These are phyloP conservation scores for Candida manassasensis DNA, from an alignment of 805 yeast genomes.

Conservation along the genomic window DNA sequence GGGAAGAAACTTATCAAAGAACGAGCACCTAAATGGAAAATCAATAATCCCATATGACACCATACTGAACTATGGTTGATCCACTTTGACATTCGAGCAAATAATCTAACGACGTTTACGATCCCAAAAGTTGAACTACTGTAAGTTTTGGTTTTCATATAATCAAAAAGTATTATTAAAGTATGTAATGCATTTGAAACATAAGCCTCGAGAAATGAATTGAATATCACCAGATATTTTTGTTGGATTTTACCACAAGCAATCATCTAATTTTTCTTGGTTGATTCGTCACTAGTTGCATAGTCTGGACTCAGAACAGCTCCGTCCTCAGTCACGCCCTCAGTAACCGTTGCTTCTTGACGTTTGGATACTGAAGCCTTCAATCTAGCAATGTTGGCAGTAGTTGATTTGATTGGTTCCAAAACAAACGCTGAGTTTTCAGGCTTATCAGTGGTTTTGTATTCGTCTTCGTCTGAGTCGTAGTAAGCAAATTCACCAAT, in stretches of 20 bases:
- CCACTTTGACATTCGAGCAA: too few relatives aligned
- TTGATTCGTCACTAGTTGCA: slow-evolving; percentile 5
- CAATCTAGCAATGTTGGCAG: slow-evolving; percentile 33
- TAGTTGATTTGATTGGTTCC: slow-evolving; percentile 70
- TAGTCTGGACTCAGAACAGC: slow-evolving; percentile 1
- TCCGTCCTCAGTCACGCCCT: slow-evolving; percentile 4
- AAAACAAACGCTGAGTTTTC: slow-evolving; percentile 52
- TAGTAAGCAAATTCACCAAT: slow-evolving; percentile 83
- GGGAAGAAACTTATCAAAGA: slow-evolving; percentile 4
- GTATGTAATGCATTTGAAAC: not conserved
- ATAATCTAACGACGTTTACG: too few relatives aligned
- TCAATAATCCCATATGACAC: not conserved
- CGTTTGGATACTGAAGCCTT: slow-evolving; percentile 9
- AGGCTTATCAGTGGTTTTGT: slow-evolving; percentile 15
- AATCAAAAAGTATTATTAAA: too few relatives aligned
- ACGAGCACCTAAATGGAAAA: not conserved
- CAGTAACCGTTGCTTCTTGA: slow-evolving; percentile 1
- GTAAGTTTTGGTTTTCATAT: too few relatives aligned
- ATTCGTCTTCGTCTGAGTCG: slow-evolving; percentile 54
- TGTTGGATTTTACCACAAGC: not conserved
- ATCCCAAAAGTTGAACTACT: too few relatives aligned
- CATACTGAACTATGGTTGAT: too few relatives aligned
- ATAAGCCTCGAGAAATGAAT: not conserved
- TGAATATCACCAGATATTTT: not conserved
- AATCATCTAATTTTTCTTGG: not conserved